Percentiles rank a stretch among this genome's conserved stretches.
phyloP scores from a whole-genome alignment of 1,284 basidiomycete species.

The Chiua sp. region DNA sequence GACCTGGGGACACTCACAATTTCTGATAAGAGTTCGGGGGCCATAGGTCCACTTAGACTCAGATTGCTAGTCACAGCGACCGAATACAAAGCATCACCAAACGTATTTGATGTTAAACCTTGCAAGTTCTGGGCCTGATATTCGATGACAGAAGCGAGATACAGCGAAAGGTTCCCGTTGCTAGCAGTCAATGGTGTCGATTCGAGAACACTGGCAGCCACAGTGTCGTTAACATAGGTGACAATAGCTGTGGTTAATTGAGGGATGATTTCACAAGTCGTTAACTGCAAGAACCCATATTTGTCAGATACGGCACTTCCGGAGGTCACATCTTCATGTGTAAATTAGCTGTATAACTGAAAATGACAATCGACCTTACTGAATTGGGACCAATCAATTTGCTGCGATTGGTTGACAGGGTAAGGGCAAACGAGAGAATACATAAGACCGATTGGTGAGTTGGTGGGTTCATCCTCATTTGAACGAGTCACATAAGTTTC shows the following conservation, averaged over 20 bases:
- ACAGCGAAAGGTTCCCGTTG: conserved; percentile 8
- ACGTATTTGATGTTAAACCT: conserved; percentile 5
- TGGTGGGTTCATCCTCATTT: neutral
- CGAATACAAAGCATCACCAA: conserved; percentile 15
- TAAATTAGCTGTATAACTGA: neutral
- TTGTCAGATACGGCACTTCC: conserved; percentile 4
- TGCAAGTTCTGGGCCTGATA: conserved; percentile 8
- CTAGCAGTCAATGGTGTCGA: neutral
- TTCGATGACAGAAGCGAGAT: conserved; percentile 6
- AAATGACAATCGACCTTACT: neutral
- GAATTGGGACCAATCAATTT: neutral
- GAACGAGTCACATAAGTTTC: neutral
- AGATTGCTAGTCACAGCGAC: neutral
- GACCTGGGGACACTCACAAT: conserved; percentile 4
- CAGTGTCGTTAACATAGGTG: neutral
- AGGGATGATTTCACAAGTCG: conserved; percentile 11
- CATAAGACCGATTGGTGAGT: conserved; percentile 4
- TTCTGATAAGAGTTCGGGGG: neutral
- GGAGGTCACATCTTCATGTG: conserved; percentile 1
- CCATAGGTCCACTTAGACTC: neutral
- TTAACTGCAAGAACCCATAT: conserved; percentile 9
- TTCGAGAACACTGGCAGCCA: neutral
- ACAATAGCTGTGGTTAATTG: conserved; percentile 8
- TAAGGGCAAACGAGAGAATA: conserved; percentile 14
- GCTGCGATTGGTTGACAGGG: neutral